Conservation (phyloP, 2,329 filamentous ascomycete genomes). For the Pseudogymnoascus sp. region DNA sequence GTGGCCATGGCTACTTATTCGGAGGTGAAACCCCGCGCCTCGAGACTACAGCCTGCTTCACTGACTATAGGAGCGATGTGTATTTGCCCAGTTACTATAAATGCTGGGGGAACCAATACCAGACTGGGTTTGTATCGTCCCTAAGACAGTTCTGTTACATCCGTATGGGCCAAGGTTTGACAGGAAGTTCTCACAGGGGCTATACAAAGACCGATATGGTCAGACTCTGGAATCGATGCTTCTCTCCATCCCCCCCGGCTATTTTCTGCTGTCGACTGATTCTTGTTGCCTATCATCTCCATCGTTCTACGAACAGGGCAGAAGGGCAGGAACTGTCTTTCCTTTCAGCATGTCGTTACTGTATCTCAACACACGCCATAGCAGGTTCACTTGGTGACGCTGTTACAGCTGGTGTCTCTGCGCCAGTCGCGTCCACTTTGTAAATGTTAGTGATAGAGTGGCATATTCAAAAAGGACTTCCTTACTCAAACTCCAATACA, state of each 20-base stretch:
- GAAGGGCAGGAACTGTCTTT: no score
- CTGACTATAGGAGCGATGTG: not conserved
- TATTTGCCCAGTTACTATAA: not conserved
- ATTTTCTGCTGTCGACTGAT: not conserved
- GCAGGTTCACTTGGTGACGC: no score
- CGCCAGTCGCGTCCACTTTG: no score
- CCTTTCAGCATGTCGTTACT: no score
- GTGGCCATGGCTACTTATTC: not conserved
- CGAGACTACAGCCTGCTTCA: not conserved
- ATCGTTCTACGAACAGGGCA: no score
- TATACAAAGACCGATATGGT: not conserved
- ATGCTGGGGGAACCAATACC: not conserved
- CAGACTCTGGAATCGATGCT: not conserved
- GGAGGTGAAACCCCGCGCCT: not conserved
- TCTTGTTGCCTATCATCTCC: not conserved
- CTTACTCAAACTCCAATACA: no score
- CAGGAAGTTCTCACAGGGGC: not conserved
- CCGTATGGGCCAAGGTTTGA: not conserved
- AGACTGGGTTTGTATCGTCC: not conserved
- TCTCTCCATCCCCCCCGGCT: not conserved
- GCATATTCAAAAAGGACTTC: no score
- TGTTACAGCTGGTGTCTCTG: no score
- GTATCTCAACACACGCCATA: no score
- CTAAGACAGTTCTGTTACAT: not conserved
- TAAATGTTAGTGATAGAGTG: no score